Percentiles rank a stretch among this genome's conserved stretches.
Evolutionary conservation across 176 grass and related monocot genomes (phyloP).

Genomic region (Poa pratensis): DNA sequence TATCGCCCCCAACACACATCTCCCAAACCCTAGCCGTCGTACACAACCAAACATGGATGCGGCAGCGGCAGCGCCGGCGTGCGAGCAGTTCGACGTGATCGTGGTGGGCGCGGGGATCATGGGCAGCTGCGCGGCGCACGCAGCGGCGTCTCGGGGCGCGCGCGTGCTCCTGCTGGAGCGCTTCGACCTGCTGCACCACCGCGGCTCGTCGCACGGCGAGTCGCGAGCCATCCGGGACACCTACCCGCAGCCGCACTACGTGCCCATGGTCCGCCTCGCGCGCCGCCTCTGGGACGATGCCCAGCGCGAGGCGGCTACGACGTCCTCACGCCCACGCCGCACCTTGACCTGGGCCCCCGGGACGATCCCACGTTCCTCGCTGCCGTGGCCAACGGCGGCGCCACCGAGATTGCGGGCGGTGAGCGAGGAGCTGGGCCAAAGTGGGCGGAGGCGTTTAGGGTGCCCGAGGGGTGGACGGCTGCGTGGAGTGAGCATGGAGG

Average conservation of each 20-base stretch:
- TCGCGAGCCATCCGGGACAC: conserved; percentile 85
- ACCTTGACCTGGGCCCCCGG: too few relatives aligned
- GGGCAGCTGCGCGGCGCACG: conserved; percentile 92
- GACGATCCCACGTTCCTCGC: too few relatives aligned
- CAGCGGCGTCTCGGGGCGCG: conserved; percentile 49
- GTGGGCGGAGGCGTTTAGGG: conserved; percentile 52
- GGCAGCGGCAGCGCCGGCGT: too few relatives aligned
- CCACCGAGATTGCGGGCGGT: too few relatives aligned
- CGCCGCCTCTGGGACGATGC: conserved; percentile 61
- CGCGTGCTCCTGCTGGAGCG: conserved; percentile 72
- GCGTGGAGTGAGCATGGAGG: conserved; percentile 50
- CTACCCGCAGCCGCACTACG: conserved; percentile 85
- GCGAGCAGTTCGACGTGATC: conserved; percentile 61
- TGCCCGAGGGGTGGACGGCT: conserved; percentile 65
- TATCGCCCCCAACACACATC: too few relatives aligned
- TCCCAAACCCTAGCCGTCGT: too few relatives aligned
- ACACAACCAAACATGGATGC: too few relatives aligned
- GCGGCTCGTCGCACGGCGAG: conserved; percentile 93
- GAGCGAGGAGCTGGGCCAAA: not conserved
- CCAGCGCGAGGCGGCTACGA: too few relatives aligned
- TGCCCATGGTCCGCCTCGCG: conserved; percentile 68
- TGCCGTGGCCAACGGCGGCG: too few relatives aligned
- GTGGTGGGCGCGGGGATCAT: conserved; percentile 88
- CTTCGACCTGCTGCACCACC: conserved; percentile 88
- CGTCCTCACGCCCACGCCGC: too few relatives aligned